These are phyloP conservation scores for Cafeteria roenbergensis DNA, from an alignment of 108 stramenopile species.

Conservation along the genomic window DNA sequence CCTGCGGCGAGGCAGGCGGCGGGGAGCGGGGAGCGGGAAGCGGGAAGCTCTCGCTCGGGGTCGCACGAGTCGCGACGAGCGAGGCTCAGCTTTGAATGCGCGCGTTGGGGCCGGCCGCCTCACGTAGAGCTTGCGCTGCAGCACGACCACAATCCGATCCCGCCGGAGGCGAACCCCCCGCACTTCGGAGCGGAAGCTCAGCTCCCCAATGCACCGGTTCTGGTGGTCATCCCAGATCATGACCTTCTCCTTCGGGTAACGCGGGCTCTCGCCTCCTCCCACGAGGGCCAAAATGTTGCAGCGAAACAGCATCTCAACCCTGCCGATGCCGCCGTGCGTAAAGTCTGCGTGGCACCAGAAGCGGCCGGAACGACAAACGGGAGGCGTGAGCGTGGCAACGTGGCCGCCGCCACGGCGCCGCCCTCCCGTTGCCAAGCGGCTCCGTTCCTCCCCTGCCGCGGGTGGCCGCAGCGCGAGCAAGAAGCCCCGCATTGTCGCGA, in stretches of 20 bases:
- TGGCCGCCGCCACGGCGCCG: neutral
- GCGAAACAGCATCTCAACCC: conserved; percentile 94
- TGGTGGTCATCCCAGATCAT: conserved; percentile 96
- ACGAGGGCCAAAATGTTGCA: conserved; percentile 92
- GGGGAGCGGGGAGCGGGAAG: neutral
- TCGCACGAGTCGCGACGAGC: too few species aligned
- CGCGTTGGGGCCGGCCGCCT: too few species aligned
- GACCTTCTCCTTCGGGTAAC: conserved; percentile 84
- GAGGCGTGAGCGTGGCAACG: neutral
- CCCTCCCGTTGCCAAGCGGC: neutral
- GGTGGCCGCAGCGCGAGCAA: neutral
- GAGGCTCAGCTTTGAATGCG: too few species aligned
- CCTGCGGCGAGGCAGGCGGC: conserved; percentile 9
- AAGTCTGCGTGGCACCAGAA: conserved; percentile 20
- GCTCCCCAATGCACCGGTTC: conserved; percentile 77
- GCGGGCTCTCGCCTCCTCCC: conserved; percentile 68
- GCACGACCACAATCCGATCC: conserved; percentile 83
- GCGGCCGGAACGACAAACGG: neutral
- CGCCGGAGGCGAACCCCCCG: conserved; percentile 70
- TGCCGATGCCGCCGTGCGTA: conserved; percentile 66
- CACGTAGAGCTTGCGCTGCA: conserved; percentile 76
- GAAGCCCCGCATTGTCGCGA: neutral
- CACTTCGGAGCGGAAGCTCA: conserved; percentile 66
- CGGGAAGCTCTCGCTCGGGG: neutral
- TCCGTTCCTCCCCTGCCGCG: too few species aligned